Conservation (phyloP, 2,329 filamentous ascomycete species). For the Pseudogymnoascus verrucosus region DNA sequence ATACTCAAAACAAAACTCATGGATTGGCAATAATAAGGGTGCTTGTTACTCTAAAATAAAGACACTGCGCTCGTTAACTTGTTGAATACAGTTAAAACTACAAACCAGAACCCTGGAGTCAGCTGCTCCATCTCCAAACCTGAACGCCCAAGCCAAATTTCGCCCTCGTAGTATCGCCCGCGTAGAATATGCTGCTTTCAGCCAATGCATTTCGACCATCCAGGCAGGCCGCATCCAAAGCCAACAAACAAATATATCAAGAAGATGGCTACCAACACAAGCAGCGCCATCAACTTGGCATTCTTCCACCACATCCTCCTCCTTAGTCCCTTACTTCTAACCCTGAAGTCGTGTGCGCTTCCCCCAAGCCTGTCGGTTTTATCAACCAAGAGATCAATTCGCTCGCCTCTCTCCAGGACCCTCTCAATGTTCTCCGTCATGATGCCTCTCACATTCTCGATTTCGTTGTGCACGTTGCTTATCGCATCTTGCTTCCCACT, state of each 20-base stretch:
- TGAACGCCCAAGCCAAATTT: neutral
- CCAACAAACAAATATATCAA: constrained; percentile 64
- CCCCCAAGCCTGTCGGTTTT: constrained; percentile 91
- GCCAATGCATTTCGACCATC: constrained; percentile 30
- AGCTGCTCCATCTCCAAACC: constrained; percentile 1
- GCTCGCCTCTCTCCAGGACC: constrained; percentile 80
- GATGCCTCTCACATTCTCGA: constrained; percentile 84
- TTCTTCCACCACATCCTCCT: constrained; percentile 99
- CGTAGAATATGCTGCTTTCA: neutral
- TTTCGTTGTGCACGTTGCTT: constrained; percentile 74
- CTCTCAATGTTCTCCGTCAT: constrained; percentile 96
- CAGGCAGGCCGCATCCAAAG: constrained; percentile 63
- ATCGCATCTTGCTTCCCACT: constrained; percentile 74
- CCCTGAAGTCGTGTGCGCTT: constrained; percentile 81
- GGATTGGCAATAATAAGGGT: neutral
- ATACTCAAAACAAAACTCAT: neutral
- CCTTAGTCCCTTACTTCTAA: constrained; percentile 77
- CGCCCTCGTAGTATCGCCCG: neutral
- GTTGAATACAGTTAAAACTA: neutral
- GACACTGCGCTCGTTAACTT: neutral
- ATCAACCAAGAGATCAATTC: constrained; percentile 88
- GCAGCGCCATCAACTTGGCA: constrained; percentile 80
- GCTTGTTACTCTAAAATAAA: neutral
- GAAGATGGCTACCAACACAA: constrained; percentile 64
- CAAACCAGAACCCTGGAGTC: neutral